Evolutionary conservation across 2,329 filamentous ascomycete species (phyloP), one percentile per base, ranked within the genome.

Genomic region (Thermothelomyces thermophilus): DNA sequence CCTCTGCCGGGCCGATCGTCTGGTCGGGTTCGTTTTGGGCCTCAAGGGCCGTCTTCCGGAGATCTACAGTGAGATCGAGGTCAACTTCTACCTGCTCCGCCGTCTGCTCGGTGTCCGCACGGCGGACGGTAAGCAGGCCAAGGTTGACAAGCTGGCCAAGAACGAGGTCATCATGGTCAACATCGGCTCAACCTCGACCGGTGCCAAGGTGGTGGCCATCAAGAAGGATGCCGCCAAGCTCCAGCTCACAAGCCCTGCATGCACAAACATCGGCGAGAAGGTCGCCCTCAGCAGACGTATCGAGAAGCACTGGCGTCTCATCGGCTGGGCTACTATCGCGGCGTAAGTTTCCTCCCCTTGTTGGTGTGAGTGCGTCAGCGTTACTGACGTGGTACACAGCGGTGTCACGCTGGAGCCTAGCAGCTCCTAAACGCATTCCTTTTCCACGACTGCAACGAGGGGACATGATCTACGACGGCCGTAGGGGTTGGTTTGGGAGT

Each of bases 101-200:
- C 82, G 93, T 63, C 79, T 98, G 56, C 82, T 98, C 50, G 93
- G 93, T 82, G 93, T 98, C 64, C 90, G 94, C 75, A 95, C 93
- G 41, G 90, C 91, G 56, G 93, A 98, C 62, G 93, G 93, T 68
- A 98, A 98, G 79, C 93, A 97, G 73, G 91, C 91, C 65, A 98
- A 98, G 84, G 93, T 98, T 60, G 90, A 90, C 63, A 98, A 98
- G 77, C 79, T 98, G 58, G 78, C 90, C 51, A 98, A 97, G 83
- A 96, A 95, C 73, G 93, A 98, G 71, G 90, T 97, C 64, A 85
- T 98, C 71, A 97, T 98, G 93, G 93, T 98, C 59, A 98, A 98
- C 77, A 98, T 98, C 67, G 93, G 93, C 55, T 95, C 89, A 33
- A 97, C 91, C 9, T 94, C 93, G 41, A 96, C 91, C 13, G 93